phyloP scores from a whole-genome alignment of 352 stramenopile species.

The Phytophthora rubi region DNA sequence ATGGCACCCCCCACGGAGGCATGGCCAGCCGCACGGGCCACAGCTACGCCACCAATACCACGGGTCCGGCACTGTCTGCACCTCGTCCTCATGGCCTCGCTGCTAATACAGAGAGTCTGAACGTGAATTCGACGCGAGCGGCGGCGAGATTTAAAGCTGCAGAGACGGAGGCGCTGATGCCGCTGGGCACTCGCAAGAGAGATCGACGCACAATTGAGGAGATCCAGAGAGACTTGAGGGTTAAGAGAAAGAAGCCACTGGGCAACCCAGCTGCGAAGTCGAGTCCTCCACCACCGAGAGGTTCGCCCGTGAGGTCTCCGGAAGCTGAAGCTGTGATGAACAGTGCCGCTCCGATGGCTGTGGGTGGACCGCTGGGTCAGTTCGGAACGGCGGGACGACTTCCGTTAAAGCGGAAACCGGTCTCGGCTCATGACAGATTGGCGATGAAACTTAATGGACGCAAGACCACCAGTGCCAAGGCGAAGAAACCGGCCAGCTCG shows the following conservation, averaged over 20 bases:
- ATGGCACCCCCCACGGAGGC: constrained; percentile 7
- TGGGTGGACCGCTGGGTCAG: constrained; percentile 66
- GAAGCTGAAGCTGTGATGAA: constrained; percentile 52
- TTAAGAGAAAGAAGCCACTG: constrained; percentile 65
- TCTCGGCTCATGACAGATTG: constrained; percentile 73
- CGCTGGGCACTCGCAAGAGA: constrained; percentile 85
- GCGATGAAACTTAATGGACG: constrained; percentile 80
- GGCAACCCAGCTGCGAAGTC: constrained; percentile 33
- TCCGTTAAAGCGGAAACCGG: constrained; percentile 66
- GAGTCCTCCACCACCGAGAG: constrained; percentile 63
- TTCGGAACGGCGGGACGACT: constrained; percentile 48
- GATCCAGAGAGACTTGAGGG: constrained; percentile 83
- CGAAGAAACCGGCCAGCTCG: constrained; percentile 49
- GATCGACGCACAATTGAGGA: constrained; percentile 90
- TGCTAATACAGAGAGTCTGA: constrained; percentile 52
- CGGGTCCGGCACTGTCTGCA: constrained; percentile 35
- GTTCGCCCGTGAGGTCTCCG: constrained; percentile 72
- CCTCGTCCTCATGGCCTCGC: constrained; percentile 41
- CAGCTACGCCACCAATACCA: constrained; percentile 6
- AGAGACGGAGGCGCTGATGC: constrained; percentile 62
- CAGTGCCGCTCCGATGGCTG: constrained; percentile 38
- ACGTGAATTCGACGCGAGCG: constrained; percentile 78
- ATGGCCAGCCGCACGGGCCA: constrained; percentile 22
- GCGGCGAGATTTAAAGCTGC: constrained; percentile 64
- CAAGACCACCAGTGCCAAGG: constrained; percentile 46